Evolutionary conservation across 805 yeast genomes (phyloP).

Genomic region (Maudiozyma turicensis): DNA sequence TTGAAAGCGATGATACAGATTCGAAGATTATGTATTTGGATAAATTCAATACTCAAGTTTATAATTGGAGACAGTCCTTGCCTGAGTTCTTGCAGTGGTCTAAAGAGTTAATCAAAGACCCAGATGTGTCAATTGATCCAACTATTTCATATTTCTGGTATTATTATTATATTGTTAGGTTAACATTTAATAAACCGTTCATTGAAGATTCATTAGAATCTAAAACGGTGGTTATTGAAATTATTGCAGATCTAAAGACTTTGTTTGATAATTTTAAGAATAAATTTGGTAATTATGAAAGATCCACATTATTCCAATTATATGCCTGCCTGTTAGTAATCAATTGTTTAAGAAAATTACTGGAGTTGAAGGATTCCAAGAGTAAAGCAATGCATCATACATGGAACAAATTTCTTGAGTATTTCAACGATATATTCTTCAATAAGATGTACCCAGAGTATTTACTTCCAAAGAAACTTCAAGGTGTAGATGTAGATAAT

Average conservation of each 20-base stretch:
- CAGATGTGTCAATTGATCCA: conserved; percentile 41
- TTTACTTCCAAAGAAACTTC: conserved; percentile 16
- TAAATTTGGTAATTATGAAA: conserved; percentile 18
- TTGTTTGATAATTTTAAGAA: conserved; percentile 21
- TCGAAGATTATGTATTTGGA: conserved; percentile 30
- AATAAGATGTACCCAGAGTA: conserved; percentile 19
- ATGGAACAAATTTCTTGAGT: conserved; percentile 13
- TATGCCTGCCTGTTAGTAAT: conserved; percentile 28
- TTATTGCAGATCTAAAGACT: conserved; percentile 22
- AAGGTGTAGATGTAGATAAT: conserved; percentile 12
- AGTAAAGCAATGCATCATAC: neutral
- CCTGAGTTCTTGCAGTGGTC: conserved; percentile 45
- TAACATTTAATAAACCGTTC: conserved; percentile 55
- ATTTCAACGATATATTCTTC: conserved; percentile 20
- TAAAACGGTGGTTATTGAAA: conserved; percentile 20
- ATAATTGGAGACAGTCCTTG: conserved; percentile 41
- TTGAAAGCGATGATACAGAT: conserved; percentile 26
- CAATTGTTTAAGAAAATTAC: conserved; percentile 20
- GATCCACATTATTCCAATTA: conserved; percentile 25
- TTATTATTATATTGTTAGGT: conserved; percentile 46
- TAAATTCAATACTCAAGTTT: conserved; percentile 41
- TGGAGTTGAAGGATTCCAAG: conserved; percentile 2
- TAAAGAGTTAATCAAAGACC: conserved; percentile 29
- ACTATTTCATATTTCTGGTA: conserved; percentile 43
- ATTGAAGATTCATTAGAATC: conserved; percentile 33